These are phyloP conservation scores for Neonectria neomacrospora DNA, from an alignment of 2,329 filamentous ascomycete genomes.

Conservation along the genomic window DNA sequence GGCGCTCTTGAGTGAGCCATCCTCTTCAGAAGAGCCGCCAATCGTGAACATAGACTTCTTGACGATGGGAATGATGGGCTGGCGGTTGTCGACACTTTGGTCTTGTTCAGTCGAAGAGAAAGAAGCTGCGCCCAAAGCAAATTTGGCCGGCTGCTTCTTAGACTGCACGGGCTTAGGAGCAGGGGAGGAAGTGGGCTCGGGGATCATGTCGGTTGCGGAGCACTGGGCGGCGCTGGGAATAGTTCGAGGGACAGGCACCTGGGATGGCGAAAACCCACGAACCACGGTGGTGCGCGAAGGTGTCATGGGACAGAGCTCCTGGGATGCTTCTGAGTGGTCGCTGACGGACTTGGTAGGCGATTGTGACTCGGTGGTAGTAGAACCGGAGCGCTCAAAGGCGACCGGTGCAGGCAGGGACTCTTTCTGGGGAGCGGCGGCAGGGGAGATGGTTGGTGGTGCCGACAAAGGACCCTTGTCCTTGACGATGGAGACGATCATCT, in stretches of 20 bases:
- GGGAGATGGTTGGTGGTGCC: conserved; percentile 46
- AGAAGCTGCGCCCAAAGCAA: conserved; percentile 77
- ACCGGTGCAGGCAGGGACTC: conserved; percentile 51
- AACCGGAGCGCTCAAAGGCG: conserved; percentile 55
- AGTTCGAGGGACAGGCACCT: conserved; percentile 63
- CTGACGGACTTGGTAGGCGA: conserved; percentile 71
- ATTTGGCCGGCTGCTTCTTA: conserved; percentile 70
- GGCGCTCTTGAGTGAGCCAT: conserved; percentile 74
- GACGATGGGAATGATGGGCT: conserved; percentile 43
- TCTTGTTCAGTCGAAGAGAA: conserved; percentile 75
- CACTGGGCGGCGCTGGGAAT: conserved; percentile 61
- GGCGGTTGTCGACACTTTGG: conserved; percentile 60
- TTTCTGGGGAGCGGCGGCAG: conserved; percentile 53
- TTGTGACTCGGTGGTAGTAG: conserved; percentile 57
- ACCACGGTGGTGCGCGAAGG: conserved; percentile 65
- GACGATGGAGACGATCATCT: conserved; percentile 93
- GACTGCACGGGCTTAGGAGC: conserved; percentile 74
- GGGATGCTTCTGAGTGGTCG: conserved; percentile 45
- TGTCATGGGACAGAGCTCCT: conserved; percentile 43
- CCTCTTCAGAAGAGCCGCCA: conserved; percentile 76
- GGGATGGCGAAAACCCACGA: conserved; percentile 85
- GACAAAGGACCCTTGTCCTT: conserved; percentile 78
- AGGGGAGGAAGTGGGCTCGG: conserved; percentile 68
- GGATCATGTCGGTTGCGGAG: conserved; percentile 66
- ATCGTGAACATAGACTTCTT: conserved; percentile 62